A percentile compares a stretch with the other conserved stretches of the same genome.
Evolutionary conservation across 495 filamentous ascomycete species (phyloP).

Genomic region (Daldinia concentrica): DNA sequence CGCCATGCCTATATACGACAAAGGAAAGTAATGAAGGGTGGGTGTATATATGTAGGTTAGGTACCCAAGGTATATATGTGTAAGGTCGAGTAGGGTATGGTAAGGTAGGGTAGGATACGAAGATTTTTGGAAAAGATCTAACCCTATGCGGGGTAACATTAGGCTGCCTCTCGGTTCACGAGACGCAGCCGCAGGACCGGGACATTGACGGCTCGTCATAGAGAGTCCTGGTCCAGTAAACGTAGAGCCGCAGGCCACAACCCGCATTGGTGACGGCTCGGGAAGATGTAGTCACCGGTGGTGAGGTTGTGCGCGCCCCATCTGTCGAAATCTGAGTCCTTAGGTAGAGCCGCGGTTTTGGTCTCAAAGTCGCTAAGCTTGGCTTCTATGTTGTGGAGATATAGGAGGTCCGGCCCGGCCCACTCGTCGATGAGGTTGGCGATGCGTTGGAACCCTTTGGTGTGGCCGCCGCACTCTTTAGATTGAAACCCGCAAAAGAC

Average conservation of each 20-base stretch:
- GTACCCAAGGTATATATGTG: neutral
- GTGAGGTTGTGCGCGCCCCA: constrained; percentile 30
- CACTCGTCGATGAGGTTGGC: constrained; percentile 62
- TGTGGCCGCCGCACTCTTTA: constrained; percentile 60
- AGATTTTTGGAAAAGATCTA: constrained; percentile 13
- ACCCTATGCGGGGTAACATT: constrained; percentile 42
- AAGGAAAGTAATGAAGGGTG: constrained; percentile 24
- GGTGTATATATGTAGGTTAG: constrained; percentile 3
- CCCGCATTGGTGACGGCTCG: constrained; percentile 39
- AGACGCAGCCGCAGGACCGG: constrained; percentile 17
- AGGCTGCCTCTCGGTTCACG: constrained; percentile 32
- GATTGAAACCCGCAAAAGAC: constrained; percentile 63
- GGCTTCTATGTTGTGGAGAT: constrained; percentile 62
- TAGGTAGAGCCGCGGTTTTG: constrained; percentile 18
- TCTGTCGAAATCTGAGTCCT: constrained; percentile 24
- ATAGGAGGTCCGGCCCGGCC: constrained; percentile 59
- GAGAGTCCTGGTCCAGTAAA: constrained; percentile 32
- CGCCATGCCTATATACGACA: constrained; percentile 42
- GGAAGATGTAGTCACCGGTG: constrained; percentile 29
- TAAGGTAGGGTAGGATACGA: neutral
- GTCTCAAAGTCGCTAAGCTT: constrained; percentile 59
- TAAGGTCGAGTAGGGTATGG: neutral
- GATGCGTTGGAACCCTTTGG: constrained; percentile 60
- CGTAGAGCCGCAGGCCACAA: constrained; percentile 28
- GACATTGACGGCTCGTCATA: constrained; percentile 26